Conservation (phyloP, 306 rosid species). For the Quercus glauca region DNA sequence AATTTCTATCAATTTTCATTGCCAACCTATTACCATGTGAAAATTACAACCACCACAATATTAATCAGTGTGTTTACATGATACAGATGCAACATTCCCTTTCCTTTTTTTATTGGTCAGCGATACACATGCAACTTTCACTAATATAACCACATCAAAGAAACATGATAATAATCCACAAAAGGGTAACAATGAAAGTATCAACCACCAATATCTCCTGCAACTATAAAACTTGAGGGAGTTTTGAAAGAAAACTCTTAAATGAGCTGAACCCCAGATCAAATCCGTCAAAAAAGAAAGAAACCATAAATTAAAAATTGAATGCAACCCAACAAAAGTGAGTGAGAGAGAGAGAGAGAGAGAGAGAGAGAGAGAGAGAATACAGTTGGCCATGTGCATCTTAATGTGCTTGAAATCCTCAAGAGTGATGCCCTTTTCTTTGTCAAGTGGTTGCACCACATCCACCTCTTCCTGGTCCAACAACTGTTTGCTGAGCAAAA, state of each 20-base stretch:
- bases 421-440: slow-evolving; percentile 78
- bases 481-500: slow-evolving; percentile 67
- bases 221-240: not conserved
- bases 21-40: too few species aligned
- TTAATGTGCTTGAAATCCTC: slow-evolving; percentile 93
- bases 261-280: not conserved
- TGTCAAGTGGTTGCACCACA: slow-evolving; percentile 69
- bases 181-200: not conserved
- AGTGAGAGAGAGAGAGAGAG: not conserved
- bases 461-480: slow-evolving; percentile 90
- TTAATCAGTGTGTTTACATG: not conserved
- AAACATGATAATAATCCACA: not conserved
- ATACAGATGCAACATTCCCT: not conserved
- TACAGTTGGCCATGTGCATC: slow-evolving; percentile 90
- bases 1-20: not conserved
- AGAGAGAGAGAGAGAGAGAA: slow-evolving; percentile 14
- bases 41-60: not conserved
- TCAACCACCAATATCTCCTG: not conserved
- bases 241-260: not conserved
- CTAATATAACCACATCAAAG: not conserved
- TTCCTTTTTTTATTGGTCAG: too few species aligned
- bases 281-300: not conserved
- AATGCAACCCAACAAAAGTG: not conserved
- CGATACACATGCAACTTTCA: not conserved
- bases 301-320: not conserved